Conservation (phyloP, 129 eudicot genomes). For the Tagetes patula region DNA sequence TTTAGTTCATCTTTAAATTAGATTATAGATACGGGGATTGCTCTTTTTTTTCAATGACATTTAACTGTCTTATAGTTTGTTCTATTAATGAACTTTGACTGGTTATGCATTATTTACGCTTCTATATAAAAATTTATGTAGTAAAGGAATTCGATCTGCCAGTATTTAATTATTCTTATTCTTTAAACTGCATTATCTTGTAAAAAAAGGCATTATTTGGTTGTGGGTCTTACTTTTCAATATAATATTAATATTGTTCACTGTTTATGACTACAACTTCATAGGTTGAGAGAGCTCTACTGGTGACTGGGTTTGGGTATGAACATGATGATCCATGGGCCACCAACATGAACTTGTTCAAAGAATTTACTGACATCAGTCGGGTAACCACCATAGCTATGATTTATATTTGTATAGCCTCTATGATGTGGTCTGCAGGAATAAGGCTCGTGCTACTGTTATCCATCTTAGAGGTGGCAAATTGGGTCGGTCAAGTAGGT, state of each 20-base stretch:
- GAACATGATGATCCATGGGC: constrained; percentile 99
- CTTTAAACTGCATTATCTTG: not conserved
- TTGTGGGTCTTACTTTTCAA: not conserved
- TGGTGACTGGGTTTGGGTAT: constrained; percentile 98
- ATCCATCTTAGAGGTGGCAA: constrained; percentile 14
- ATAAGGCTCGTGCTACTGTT: not conserved
- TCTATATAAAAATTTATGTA: not conserved
- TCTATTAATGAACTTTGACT: not conserved
- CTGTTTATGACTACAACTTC: constrained; percentile 15
- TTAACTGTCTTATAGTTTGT: not conserved
- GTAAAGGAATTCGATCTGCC: not conserved
- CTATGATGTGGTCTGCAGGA: not conserved
- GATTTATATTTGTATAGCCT: not conserved
- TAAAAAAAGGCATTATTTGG: not conserved
- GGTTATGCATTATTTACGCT: not conserved
- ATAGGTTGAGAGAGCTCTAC: constrained; percentile 82
- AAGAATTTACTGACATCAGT: constrained; percentile 90
- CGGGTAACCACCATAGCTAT: constrained; percentile 54
- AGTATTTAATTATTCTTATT: not conserved
- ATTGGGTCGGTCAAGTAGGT: constrained; percentile 2
- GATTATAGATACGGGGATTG: constrained; percentile 5
- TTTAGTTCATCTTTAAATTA: constrained; percentile 4
- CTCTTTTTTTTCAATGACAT: not conserved
- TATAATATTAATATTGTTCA: not conserved
- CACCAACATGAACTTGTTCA: constrained; percentile 85